Conservation (phyloP, 1,284 basidiomycete genomes). For the Serendipita sp. region DNA sequence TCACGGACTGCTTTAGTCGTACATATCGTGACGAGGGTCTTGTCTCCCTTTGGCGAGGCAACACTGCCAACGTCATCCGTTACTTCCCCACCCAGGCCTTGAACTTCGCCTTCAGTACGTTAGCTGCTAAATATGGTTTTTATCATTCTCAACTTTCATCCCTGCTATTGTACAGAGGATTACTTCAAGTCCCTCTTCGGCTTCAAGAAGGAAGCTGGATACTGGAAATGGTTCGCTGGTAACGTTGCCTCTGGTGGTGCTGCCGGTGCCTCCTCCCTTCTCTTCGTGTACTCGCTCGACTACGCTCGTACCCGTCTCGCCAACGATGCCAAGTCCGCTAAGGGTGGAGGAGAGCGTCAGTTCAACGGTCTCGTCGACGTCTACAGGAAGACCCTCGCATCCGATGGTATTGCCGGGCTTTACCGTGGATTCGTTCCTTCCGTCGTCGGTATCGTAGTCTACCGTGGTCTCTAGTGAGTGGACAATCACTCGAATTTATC, state of each 20-base stretch:
- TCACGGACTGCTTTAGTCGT: slow-evolving; percentile 75
- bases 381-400: slow-evolving; percentile 83
- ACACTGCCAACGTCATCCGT: slow-evolving; percentile 95
- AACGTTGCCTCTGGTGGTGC: slow-evolving; percentile 96
- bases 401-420: slow-evolving; percentile 78
- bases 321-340: slow-evolving; percentile 89
- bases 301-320: slow-evolving; percentile 96
- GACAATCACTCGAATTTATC: background rate
- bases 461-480: slow-evolving; percentile 72
- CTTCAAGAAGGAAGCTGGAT: slow-evolving; percentile 79
- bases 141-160: slow-evolving; percentile 4
- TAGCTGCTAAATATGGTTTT: background rate
- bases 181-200: slow-evolving; percentile 94
- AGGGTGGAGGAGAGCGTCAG: slow-evolving; percentile 81
- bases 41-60: slow-evolving; percentile 85
- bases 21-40: slow-evolving; percentile 87
- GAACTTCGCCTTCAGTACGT: slow-evolving; percentile 89
- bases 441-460: slow-evolving; percentile 89
- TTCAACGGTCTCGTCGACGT: slow-evolving; percentile 94
- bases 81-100: slow-evolving; percentile 95
- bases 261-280: slow-evolving; percentile 87
- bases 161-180: slow-evolving; percentile 51
- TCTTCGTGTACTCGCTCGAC: slow-evolving; percentile 96
- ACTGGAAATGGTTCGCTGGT: slow-evolving; percentile 82
- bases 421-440: slow-evolving; percentile 94